Base-by-base conservation (phyloP, 345 rosid species). In the Sonneratia alba region DNA sequence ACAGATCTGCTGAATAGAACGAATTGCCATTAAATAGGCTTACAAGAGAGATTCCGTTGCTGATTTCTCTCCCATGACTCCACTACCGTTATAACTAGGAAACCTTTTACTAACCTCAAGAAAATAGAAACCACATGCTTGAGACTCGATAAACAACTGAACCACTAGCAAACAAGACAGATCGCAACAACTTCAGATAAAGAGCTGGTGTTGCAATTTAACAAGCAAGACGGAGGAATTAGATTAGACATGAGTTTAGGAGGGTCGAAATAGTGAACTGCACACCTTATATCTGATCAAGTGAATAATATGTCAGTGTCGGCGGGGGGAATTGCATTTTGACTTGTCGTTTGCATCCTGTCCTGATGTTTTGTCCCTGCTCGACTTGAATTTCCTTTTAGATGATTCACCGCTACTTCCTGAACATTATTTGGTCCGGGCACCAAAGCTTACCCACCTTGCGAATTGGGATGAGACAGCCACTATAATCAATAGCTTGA, bases 401-500 rank as follows among this genome's bases (percentile, higher is more conserved):
- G 57, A 51, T 51, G 15, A 51, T 51, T 14, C 16, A 48, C 43
- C 43, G 5, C 43, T 40, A 40, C 0, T 8, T 40, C 43, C 43
- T 40, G 43, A 40, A 40, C 43, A 40, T n/a, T n/a, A n/a, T n/a
- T n/a, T n/a, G 32, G 32, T 27, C 32, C 32, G 32, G 32, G 32
- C 32, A 27, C 32, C 32, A 1, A 27, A 70, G 32, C 47, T 70
- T 65, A 34, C 3, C 27, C 40, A 95, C 99, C 99, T 95, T 95
- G 87, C 99, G 92, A 74, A 95, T 95, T 0, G 99, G 99, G 75
- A 27, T 84, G 92, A 18, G 99, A 91, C 81, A 95, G 75, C 1
- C 73, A 89, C 45, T 80, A 87, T 84, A 77, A 92, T 88, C 81
- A 95, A 91, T 75, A 92, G 70, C n/a, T 81, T 92, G 53, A 95